These are phyloP conservation scores for Arxiozyma heterogenica DNA, from an alignment of 1,139 yeast genomes.

Conservation along the genomic window DNA sequence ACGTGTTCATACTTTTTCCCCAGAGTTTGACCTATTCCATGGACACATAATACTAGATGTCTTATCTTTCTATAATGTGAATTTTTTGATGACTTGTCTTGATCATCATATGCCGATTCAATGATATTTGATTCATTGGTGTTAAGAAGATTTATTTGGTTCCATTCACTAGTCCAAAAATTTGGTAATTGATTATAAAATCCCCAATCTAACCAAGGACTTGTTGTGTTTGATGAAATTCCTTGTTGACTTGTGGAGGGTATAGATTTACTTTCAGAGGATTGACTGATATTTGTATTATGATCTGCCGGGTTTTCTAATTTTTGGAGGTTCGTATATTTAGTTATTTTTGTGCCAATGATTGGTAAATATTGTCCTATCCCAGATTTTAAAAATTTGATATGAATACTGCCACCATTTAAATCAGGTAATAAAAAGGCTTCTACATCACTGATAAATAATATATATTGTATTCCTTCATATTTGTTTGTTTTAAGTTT, in stretches of 20 bases:
- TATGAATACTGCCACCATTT: slow-evolving; percentile 30
- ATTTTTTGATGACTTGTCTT: slow-evolving; percentile 28
- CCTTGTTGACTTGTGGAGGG: not conserved
- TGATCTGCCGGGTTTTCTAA: not conserved
- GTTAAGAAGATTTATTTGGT: slow-evolving; percentile 32
- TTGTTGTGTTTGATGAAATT: not conserved
- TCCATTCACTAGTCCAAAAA: not conserved
- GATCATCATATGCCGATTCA: slow-evolving; percentile 45
- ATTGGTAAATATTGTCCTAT: slow-evolving; percentile 20
- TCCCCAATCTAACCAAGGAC: slow-evolving; percentile 5
- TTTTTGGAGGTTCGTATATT: not conserved
- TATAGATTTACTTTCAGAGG: not conserved
- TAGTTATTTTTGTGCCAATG: slow-evolving; percentile 16
- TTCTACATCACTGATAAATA: slow-evolving; percentile 31
- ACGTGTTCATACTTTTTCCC: slow-evolving; percentile 73
- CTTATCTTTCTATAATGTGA: slow-evolving; percentile 47
- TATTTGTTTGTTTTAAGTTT: slow-evolving; percentile 6
- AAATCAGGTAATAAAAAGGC: slow-evolving; percentile 34
- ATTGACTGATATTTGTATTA: not conserved
- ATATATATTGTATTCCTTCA: slow-evolving; percentile 28
- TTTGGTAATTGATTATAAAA: slow-evolving; percentile 6
- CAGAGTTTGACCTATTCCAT: slow-evolving; percentile 88
- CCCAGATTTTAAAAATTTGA: slow-evolving; percentile 25
- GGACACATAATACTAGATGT: slow-evolving; percentile 76
- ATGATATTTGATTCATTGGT: slow-evolving; percentile 15